Evolutionary conservation across 495 filamentous ascomycete species (phyloP), one percentile per base, ranked within the genome.

Genomic region (Usnea hakonensis): DNA sequence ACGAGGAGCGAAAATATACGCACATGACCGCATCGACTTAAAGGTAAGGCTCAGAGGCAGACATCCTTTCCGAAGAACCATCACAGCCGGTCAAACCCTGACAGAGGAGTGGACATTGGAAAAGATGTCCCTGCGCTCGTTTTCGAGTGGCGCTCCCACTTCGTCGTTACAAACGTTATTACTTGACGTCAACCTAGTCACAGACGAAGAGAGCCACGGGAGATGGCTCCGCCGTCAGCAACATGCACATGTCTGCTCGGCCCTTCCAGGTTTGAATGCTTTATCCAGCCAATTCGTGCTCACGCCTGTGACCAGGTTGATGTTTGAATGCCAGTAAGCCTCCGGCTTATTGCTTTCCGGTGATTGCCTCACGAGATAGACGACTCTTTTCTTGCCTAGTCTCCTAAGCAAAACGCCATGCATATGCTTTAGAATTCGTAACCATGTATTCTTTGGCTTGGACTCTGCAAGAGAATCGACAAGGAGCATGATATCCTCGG

Each of bases 381-480:
- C 48, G 30, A 53, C 48, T 23, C 48, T 7, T 53, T 53, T 53
- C 48, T 53, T 53, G 21, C 48, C 48, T 2, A 53, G 48, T 32
- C 48, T 53, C 48, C 48, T 16, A 10, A 53, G 48, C 8, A 53
- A 53, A 11, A 53, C 23, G 3, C 48, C 48, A 26, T 53, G 48
- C 48, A 53, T 53, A 19, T 26, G n/a, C 8, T 6, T 53, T n/a
- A 53, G 2, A 10, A 53, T 13, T 7, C 48, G 21, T 17, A 19
- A 53, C 48, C 48, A 53, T 26, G 48, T 10, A 16, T 26, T n/a
- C 48, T 53, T 19, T 7, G 48, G 48, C 4, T 32, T 26, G 3
- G 48, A 53, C 19, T 53, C 48, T 23, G 48, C 48, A 19, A 53
- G n/a, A 53, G 3, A 53, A 53, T 53, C 48, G 48, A n/a, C 48